Base-by-base conservation (phyloP, 345 rosid genomes). In the Rhodamnia argentea region DNA sequence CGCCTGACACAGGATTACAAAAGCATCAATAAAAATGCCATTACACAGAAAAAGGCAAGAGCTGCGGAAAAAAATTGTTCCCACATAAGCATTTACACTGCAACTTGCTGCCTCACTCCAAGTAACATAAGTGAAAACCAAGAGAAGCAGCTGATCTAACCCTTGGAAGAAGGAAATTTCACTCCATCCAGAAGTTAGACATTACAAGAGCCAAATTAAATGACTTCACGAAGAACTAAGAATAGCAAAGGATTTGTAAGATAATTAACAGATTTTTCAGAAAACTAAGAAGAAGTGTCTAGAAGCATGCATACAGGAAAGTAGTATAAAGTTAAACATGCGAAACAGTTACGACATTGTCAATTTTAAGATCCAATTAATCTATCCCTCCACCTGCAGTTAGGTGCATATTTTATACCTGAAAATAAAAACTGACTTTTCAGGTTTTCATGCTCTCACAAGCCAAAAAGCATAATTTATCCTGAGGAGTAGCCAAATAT, bases 1-100 rank as follows among this genome's bases (percentile, higher is more conserved):
- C 98, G 97, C 97, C 99, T 96, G 88, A 70, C 70, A 52, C 88
- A 76, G 58, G 86, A 85, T 55, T 44, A 88, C 83, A 87, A 84
- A 86, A 59, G 58, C 88, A 84, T 86, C 85, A 89, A 87, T 76
- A 59, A 60, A 26, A 9, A 2, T 40, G 42, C 70, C 83, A 85
- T 15, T 47, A 60, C 74, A 83, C 9, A 59, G 42, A 13, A 62
- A 60, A 29, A 64, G 76, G 76, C 76, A 64, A 64, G 76, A 64
- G 12, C 29, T 29, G 18, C 1, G 0, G 29, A 62, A 62, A 52
- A 29, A 29, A 70, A 16, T 70, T 70, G 81, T 70, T 70, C 14
- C 26, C 26, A 37, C 81, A 37, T 37, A 20, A 70, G 78, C 78
- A 70, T 70, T 32, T 32, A 70, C 20, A 37, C 26, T 18, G 81